Conservation (phyloP, 345 rosid species). For the Sonneratia alba region DNA sequence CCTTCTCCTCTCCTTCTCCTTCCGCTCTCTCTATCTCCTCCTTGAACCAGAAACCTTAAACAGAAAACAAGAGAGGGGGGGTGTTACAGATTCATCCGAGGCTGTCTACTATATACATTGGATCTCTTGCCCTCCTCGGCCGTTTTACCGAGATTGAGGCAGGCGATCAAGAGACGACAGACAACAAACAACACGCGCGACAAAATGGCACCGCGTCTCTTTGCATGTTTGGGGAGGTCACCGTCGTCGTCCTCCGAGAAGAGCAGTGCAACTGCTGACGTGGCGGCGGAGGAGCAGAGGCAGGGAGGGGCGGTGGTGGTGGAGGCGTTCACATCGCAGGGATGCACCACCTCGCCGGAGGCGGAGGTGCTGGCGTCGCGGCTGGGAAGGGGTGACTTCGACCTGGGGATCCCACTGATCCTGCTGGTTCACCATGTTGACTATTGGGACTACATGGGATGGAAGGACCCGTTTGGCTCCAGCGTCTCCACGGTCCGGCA, state of each 20-base stretch:
- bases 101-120: neutral
- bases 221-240: conserved; percentile 48
- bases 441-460: conserved; percentile 89
- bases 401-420: conserved; percentile 43
- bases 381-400: conserved; percentile 86
- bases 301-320: conserved; percentile 52
- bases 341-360: conserved; percentile 66
- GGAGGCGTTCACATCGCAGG: conserved; percentile 89
- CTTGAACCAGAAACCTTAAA: too few species aligned
- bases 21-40: conserved; percentile 9
- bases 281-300: conserved; percentile 32
- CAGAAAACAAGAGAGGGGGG: neutral
- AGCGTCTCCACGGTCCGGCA: conserved; percentile 84
- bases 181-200: neutral
- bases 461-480: conserved; percentile 88
- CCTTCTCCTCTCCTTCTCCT: neutral
- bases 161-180: conserved; percentile 12
- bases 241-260: conserved; percentile 8
- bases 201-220: conserved; percentile 61
- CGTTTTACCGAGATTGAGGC: neutral
- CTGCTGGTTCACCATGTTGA: conserved; percentile 73
- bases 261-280: conserved; percentile 18
- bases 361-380: conserved; percentile 77
- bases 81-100: neutral
- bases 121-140: neutral